Base-by-base conservation (phyloP, 352 stramenopile species). In the Pythium rhizo-oryzae region DNA sequence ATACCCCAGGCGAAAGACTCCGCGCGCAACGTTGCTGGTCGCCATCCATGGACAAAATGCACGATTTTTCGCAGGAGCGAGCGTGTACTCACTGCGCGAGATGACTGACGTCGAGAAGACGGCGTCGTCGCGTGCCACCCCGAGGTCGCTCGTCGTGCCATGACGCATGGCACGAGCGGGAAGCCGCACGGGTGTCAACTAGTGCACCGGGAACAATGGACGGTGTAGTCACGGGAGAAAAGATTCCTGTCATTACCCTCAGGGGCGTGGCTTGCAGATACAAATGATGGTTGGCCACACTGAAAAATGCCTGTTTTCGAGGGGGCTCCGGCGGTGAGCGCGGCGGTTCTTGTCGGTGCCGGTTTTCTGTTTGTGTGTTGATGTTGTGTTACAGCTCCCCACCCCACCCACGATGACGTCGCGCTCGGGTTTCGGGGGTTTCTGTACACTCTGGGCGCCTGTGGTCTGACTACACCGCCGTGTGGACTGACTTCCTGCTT, bases 1-100 rank as follows among this genome's bases (percentile, higher is more conserved):
- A 64, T 56, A 18, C 58, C 19, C 7, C 23, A 11, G 16, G 9
- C 30, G 53, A 46, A 21, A 23, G 51, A 51, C 44, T 15, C 8
- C 13, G 30, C 35, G 25, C 24, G 25, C 52, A 44, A 24, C 52
- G 24, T 39, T 46, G 35, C 53, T 59, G 53, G 53, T 33, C 30
- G 35, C 53, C 33, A 59, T 59, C 53, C 53, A 24, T 37, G 37
- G 53, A 59, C 53, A 49, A 44, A 24, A 21, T 12, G 19, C 21
- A 19, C 44, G 41, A 13, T 51, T 23, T 51, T 51, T 51, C 44
- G 24, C 44, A 25, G 7, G n/a, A 51, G 4, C 18, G 39, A 15
- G 39, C 15, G 5, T 46, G 39, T 46, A 46, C 39, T 46, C 39
- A 46, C 15, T 46, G 18, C 11, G 6, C 21, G 12, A 9, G 53